Base-by-base conservation (phyloP, 106 monocot genomes). In the Acorus gramineus region DNA sequence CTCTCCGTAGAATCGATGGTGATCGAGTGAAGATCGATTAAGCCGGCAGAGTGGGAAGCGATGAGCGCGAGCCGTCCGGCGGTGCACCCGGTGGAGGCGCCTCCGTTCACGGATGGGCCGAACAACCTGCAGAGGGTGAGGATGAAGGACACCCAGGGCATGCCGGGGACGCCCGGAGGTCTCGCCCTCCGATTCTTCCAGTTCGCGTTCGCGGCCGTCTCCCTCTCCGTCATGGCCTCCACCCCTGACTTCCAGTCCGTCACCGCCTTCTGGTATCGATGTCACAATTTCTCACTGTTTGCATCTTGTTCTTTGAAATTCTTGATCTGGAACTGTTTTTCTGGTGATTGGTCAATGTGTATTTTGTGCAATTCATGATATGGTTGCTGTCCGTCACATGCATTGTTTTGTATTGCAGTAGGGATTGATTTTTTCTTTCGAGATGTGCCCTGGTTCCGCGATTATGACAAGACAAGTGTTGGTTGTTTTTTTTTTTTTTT, bases 1-100 rank as follows among this genome's bases (percentile, higher is more conserved):
- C 0, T 28, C 28, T 28, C 28, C 28, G 28, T 28, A 28, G 28
- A 28, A 28, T 28, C 28, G 28, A 28, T 28, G 28, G 28, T 28
- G 28, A 28, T 28, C 28, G 28, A 28, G 28, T 28, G 28, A 28
- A 28, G 28, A 28, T 28, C 28, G 28, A 28, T 28, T 28, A 28
- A 28, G 28, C 28, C 28, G 28, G 28, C 28, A 28, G 28, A 28
- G 28, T 28, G 28, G 4, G 7, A 52, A 5, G 58, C 43, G 79
- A 95, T 95, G 94, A 80, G 71, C 48, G 66, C 74, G 62, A 86
- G 86, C 66, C 74, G 94, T 69, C 94, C 94, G 72, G 81, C 84
- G 11, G 86, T 95, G 75, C 94, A 95, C 59, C 94, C 94, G 62
- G 84, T 95, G 74, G 89, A 95, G 73, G 94, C 82, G 42, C 81